phyloP scores from a whole-genome alignment of 306 rosid genomes.

The Myrica gale region DNA sequence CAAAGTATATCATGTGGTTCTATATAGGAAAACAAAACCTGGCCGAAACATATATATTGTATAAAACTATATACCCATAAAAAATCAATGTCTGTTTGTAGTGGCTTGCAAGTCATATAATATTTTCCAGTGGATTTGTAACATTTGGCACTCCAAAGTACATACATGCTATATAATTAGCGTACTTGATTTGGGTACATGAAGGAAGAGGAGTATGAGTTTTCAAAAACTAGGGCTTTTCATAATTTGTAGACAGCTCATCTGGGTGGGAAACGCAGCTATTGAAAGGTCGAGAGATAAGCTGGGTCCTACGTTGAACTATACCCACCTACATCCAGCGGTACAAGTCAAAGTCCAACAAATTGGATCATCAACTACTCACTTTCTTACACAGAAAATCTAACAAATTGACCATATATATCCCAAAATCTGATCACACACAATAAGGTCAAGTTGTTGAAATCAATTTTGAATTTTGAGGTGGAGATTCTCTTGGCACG shows the following conservation, averaged over 20 bases:
- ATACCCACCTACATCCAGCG: constrained; percentile 37
- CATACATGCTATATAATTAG: too few relatives aligned
- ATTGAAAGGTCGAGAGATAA: constrained; percentile 1
- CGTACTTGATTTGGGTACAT: too few relatives aligned
- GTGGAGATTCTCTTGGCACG: constrained; percentile 10
- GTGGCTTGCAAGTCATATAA: constrained; percentile 35
- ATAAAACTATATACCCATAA: background rate
- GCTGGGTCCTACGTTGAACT: constrained; percentile 28
- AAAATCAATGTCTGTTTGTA: constrained; percentile 1
- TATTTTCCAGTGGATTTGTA: constrained; percentile 1
- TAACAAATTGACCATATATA: background rate
- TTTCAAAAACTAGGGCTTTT: background rate
- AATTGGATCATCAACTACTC: constrained; percentile 36
- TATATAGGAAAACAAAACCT: too few relatives aligned
- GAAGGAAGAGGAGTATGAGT: too few relatives aligned
- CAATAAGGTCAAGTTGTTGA: constrained; percentile 11
- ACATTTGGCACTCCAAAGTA: constrained; percentile 16
- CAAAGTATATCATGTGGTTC: constrained; percentile 2
- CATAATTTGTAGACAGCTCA: background rate
- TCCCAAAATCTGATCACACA: background rate
- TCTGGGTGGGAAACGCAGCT: constrained; percentile 16
- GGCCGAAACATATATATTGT: too few relatives aligned
- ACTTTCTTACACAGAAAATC: constrained; percentile 7
- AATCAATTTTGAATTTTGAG: constrained; percentile 18
- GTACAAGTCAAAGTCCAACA: constrained; percentile 47